These are phyloP conservation scores for Chimonanthus salicifolius DNA, from an alignment of 164 flowering plant genomes.

Conservation along the genomic window DNA sequence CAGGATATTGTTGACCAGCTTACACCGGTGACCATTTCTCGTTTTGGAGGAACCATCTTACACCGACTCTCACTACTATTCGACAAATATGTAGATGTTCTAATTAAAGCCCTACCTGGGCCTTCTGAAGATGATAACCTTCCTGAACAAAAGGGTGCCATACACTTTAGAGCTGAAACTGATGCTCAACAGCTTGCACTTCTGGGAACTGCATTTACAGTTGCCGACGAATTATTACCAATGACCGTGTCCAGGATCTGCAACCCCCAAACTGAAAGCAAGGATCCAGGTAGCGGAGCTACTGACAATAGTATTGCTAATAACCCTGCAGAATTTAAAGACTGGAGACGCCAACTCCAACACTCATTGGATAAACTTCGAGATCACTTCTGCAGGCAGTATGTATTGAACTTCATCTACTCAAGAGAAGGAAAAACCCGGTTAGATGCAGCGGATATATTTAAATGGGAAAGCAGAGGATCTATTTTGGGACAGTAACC, in stretches of 20 bases:
- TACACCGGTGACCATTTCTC: constrained; percentile 52
- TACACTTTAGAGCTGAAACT: constrained; percentile 74
- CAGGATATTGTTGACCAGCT: constrained; percentile 83
- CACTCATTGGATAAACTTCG: constrained; percentile 81
- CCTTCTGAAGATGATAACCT: constrained; percentile 85
- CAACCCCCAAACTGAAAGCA: constrained; percentile 36
- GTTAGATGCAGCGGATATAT: constrained; percentile 71
- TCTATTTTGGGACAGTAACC: constrained; percentile 54
- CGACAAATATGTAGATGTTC: constrained; percentile 68
- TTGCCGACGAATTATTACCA: constrained; percentile 77
- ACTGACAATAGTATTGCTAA: constrained; percentile 33
- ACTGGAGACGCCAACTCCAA: constrained; percentile 89
- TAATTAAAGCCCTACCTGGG: constrained; percentile 66
- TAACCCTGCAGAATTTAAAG: constrained; percentile 57
- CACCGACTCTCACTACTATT: constrained; percentile 63
- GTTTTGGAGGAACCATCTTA: constrained; percentile 74
- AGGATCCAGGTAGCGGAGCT: constrained; percentile 37
- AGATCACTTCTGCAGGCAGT: constrained; percentile 90
- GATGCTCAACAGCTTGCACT: constrained; percentile 96
- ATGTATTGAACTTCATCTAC: constrained; percentile 86
- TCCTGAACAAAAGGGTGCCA: constrained; percentile 51
- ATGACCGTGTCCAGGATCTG: constrained; percentile 49
- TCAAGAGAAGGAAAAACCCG: constrained; percentile 81
- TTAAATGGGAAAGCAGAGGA: constrained; percentile 55
- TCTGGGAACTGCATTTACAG: constrained; percentile 78